Base-by-base conservation (phyloP, 371 early-diverging fungal genomes). In the Mucor velutinosus region DNA sequence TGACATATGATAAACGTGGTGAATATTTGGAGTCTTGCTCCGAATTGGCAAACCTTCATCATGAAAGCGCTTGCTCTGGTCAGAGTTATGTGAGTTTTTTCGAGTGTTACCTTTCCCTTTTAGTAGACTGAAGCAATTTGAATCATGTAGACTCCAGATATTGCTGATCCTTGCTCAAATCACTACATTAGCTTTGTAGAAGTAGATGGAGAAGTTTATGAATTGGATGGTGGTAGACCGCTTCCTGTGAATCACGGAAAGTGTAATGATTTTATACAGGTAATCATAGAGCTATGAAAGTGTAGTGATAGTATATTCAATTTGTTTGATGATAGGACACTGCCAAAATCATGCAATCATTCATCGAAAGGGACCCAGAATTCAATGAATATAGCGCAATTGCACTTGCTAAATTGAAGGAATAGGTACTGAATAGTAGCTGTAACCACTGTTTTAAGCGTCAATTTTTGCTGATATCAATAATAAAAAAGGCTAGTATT, bases 131-230 rank as follows among this genome's bases (percentile, higher is more conserved):
- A 47, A 23, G 37, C 32, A 27, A 10, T 7, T 7, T 30, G 11
- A 21, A 7, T 35, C 51, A 30, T 19, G 39, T 66, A 84, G 79
- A 87, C 93, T 1, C 93, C 94, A 0, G 74, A 76, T 21, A 67
- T 87, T 19, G 90, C 90, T 5, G 90, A 84, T 11, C 88, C 91
- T 2, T 87, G 94, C 17, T 76, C 92, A 47, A 79, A 92, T 63
- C 98, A 97, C 75, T 98, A 92, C 74, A 83, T 94, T 5, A 88
- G 92, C 27, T 92, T 96, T 80, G 85, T 94, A 8, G 75, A 85
- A 30, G 80, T 84, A 11, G 92, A 91, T 41, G 91, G 93, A 23
- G 77, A 85, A 15, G 35, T 97, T 17, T 95, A 91, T 64, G 97
- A 97, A 73, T 73, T 97, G 66, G 97, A 97, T 73, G 96, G 97